Base-by-base conservation (phyloP, 2,329 filamentous ascomycete genomes). In the Drechslerella stenobrocha region DNA sequence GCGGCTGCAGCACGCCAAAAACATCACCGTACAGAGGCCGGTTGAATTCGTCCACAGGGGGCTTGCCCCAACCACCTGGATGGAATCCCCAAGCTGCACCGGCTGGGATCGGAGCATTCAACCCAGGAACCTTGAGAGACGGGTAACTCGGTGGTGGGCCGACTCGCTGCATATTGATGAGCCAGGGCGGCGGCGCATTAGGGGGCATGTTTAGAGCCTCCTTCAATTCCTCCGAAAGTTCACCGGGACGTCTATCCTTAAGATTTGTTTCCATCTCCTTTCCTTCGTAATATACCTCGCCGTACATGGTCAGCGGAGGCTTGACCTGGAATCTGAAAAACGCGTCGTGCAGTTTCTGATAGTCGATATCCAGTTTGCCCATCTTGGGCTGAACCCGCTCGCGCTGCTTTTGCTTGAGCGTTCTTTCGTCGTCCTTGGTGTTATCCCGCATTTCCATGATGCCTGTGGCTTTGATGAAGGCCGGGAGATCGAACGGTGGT, bases 291-390 rank as follows among this genome's bases (percentile, higher is more conserved):
- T 98, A 98, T n/a, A 98, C 91, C 77, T 98, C 93, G 37, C 93
- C 93, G 73, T 96, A 98, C 42, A 91, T 84, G 28, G 93, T 97
- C 70, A 98, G 79, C 72, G 90, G 86, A 0, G 93, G 93, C 78
- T 98, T 98, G 37, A 90, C 95, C 78, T 98, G 93, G 75, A 96
- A 95, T 65, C 90, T 85, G 81, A 98, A 98, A 80, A 98, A 98
- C 2, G 93, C 93, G 75, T 97, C 93, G 78, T 97, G 97, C 56
- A 97, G 84, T 76, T 93, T 96, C 75, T 96, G 90, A 77, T 98
- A 98, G 77, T 98, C 93, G 72, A 98, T 97, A 76, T 98, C 93
- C 51, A 98, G 81, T 77, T 93, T 95, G 70, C 93, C 93, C 83
- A 96, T 93, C 78, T 97, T 97, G 24, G 90, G 90, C 70, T 90